Evolutionary conservation across 2,329 filamentous ascomycete genomes (phyloP).

Genomic region (Fusarium gaditjirri): DNA sequence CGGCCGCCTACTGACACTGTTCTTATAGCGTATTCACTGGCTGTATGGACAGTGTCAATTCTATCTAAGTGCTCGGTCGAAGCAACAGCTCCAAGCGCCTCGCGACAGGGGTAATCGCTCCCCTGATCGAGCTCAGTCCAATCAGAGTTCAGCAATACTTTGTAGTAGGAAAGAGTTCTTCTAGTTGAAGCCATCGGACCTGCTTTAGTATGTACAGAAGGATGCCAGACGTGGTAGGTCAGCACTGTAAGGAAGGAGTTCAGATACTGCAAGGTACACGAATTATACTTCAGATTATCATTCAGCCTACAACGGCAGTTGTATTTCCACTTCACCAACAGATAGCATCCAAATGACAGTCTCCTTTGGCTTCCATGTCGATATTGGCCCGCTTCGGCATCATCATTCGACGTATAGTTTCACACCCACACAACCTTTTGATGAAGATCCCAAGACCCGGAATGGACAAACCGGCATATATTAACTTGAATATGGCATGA

Average conservation of each 20-base stretch:
- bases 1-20: slow-evolving; percentile 34
- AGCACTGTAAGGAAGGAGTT: slow-evolving; percentile 23
- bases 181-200: slow-evolving; percentile 29
- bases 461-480: slow-evolving; percentile 33
- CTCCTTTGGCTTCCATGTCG: slow-evolving; percentile 16
- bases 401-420: slow-evolving; percentile 20
- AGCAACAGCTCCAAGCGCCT: slow-evolving; percentile 34
- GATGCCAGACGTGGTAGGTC: slow-evolving; percentile 25
- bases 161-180: slow-evolving; percentile 34
- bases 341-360: background rate
- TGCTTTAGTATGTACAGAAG: slow-evolving; percentile 35
- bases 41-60: slow-evolving; percentile 25
- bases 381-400: slow-evolving; percentile 17
- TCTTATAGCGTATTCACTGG: background rate
- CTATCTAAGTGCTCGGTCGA: background rate
- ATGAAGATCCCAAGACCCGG: slow-evolving; percentile 25
- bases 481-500: slow-evolving; percentile 28
- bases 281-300: slow-evolving; percentile 10
- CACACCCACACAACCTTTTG: slow-evolving; percentile 26
- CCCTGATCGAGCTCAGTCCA: slow-evolving; percentile 14
- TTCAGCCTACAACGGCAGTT: slow-evolving; percentile 25
- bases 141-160: slow-evolving; percentile 30
- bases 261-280: slow-evolving; percentile 36
- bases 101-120: slow-evolving; percentile 29
- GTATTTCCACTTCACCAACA: slow-evolving; percentile 33